Evolutionary conservation across 371 early-diverging fungal genomes (phyloP).

Genomic region (Saksenaea vasiformis): DNA sequence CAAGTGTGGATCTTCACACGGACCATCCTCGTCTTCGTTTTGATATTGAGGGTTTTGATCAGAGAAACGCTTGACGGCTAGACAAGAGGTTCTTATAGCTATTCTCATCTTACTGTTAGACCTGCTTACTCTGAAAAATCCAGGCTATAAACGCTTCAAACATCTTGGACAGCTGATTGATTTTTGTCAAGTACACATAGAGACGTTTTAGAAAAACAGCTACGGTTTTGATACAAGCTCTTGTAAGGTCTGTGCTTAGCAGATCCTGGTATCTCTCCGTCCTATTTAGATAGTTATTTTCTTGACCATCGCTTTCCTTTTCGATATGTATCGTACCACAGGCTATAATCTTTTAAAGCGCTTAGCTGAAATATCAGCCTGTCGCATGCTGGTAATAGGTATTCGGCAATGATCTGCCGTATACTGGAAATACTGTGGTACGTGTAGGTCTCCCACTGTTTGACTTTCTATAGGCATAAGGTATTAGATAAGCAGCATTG

Average conservation of each 20-base stretch:
- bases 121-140: conserved; percentile 3
- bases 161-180: conserved; percentile 4
- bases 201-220: background rate
- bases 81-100: background rate
- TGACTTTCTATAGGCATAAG: background rate
- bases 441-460: conserved; percentile 10
- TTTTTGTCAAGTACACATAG: background rate
- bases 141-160: conserved; percentile 18
- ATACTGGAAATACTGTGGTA: conserved; percentile 1
- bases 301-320: background rate
- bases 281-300: background rate
- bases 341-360: background rate
- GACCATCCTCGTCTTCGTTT: background rate
- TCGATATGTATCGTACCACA: background rate
- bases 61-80: background rate
- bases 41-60: background rate
- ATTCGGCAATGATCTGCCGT: conserved; percentile 8
- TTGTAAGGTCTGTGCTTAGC: background rate
- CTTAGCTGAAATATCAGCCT: conserved; percentile 6
- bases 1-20: conserved; percentile 7
- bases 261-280: conserved; percentile 5
- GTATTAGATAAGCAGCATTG: background rate
- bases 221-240: background rate
- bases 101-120: background rate
- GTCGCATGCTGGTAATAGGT: conserved; percentile 4